phyloP scores from a whole-genome alignment of 108 stramenopile genomes.

The Cyclotella atomus region DNA sequence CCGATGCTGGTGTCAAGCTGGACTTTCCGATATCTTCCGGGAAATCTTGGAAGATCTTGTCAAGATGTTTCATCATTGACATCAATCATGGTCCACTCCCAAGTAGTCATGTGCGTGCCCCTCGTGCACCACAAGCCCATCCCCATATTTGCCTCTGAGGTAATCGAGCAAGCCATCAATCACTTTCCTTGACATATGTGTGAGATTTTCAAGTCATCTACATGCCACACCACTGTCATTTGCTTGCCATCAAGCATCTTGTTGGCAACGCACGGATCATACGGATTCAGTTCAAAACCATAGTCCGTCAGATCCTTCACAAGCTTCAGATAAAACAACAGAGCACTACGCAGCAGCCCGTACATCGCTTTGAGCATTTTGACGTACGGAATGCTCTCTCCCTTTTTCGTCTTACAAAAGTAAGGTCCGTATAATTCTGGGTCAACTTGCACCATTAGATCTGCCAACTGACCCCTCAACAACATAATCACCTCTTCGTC shows the following conservation, averaged over 20 bases:
- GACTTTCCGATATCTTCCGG: not conserved
- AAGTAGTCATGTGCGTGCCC: constrained; percentile 6
- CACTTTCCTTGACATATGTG: constrained; percentile 29
- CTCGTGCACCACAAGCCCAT: not conserved
- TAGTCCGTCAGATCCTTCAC: constrained; percentile 14
- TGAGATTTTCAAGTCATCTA: constrained; percentile 55
- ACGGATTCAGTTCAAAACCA: constrained; percentile 57
- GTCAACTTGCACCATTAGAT: not conserved
- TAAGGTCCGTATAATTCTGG: constrained; percentile 1
- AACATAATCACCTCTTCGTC: constrained; percentile 32
- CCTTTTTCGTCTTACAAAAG: constrained; percentile 3
- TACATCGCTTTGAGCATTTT: constrained; percentile 46
- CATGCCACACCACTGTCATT: constrained; percentile 54
- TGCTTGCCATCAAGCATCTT: constrained; percentile 2
- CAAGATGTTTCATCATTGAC: not conserved
- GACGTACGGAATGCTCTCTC: constrained; percentile 45
- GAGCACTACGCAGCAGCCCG: constrained; percentile 3
- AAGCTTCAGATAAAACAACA: not conserved
- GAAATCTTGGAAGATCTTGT: not conserved
- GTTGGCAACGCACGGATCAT: constrained; percentile 45
- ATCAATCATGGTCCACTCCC: constrained; percentile 13
- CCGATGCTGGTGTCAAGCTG: not conserved
- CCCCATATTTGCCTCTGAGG: not conserved
- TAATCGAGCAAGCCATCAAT: not conserved
- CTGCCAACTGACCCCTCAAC: constrained; percentile 8